A percentile compares a stretch with the other conserved stretches of the same genome.
phyloP scores from a whole-genome alignment of 2,329 filamentous ascomycete species.

The Hypomyces perniciosus region DNA sequence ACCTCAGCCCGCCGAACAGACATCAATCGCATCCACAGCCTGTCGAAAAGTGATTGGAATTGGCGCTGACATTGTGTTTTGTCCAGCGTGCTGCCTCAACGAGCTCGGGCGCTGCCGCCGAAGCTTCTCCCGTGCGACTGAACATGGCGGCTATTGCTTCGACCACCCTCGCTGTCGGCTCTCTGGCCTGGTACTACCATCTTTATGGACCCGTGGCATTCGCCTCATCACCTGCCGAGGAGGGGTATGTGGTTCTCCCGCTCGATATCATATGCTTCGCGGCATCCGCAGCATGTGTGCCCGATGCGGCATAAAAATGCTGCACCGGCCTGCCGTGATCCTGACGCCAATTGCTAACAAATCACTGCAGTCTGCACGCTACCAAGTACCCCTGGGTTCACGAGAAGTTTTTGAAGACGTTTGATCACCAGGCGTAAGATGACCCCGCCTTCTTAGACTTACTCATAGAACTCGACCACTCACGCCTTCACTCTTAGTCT shows the following conservation, averaged over 20 bases:
- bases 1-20: slow-evolving; percentile 18
- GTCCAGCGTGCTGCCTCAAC: slow-evolving; percentile 62
- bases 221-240: slow-evolving; percentile 89
- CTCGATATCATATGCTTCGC: slow-evolving; percentile 1
- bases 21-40: slow-evolving; percentile 25
- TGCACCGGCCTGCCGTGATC: slow-evolving; percentile 14
- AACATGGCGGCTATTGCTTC: slow-evolving; percentile 84
- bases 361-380: slow-evolving; percentile 68
- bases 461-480: background rate
- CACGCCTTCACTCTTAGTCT: slow-evolving; percentile 51
- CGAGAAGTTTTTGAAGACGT: slow-evolving; percentile 85
- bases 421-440: slow-evolving; percentile 91
- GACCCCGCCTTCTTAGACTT: slow-evolving; percentile 2
- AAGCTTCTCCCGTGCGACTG: slow-evolving; percentile 67
- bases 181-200: slow-evolving; percentile 95
- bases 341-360: slow-evolving; percentile 23
- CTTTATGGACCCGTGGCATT: slow-evolving; percentile 83
- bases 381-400: slow-evolving; percentile 96
- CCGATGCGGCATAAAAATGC: slow-evolving; percentile 31
- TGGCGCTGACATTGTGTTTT: slow-evolving; percentile 34
- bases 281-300: background rate
- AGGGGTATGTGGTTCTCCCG: slow-evolving; percentile 70
- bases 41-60: slow-evolving; percentile 13
- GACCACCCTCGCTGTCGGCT: slow-evolving; percentile 79
- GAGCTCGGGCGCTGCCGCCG: slow-evolving; percentile 64